These are phyloP conservation scores for Pseudogymnoascus sp. DNA, from an alignment of 2,329 filamentous ascomycete species.

Conservation along the genomic window DNA sequence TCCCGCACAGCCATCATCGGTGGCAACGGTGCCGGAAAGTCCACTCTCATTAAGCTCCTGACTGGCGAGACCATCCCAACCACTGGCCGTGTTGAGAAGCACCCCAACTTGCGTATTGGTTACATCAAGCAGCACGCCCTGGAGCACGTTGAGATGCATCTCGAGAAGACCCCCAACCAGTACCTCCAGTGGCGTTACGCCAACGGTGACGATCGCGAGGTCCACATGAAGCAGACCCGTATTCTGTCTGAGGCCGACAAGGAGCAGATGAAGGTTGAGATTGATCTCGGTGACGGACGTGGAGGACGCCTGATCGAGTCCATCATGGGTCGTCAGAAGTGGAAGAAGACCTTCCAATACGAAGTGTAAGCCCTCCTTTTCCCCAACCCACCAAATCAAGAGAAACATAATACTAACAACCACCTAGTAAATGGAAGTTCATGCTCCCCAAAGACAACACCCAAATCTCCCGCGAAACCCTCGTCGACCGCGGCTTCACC, in stretches of 20 bases:
- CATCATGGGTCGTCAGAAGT: conserved; percentile 94
- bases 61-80: conserved; percentile 86
- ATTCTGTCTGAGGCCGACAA: conserved; percentile 76
- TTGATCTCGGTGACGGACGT: conserved; percentile 78
- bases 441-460: conserved; percentile 89
- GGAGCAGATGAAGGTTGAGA: conserved; percentile 80
- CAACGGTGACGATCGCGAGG: conserved; percentile 93
- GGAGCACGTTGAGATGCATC: conserved; percentile 98
- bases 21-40: conserved; percentile 96
- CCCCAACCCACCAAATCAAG: too few relatives aligned
- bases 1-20: conserved; percentile 95
- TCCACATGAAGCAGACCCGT: conserved; percentile 95
- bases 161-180: conserved; percentile 98
- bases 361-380: conserved; percentile 56
- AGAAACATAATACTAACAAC: conserved; percentile 24
- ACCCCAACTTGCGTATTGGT: conserved; percentile 95
- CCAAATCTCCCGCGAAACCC: conserved; percentile 85
- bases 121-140: conserved; percentile 99
- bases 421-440: conserved; percentile 73
- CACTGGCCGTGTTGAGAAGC: conserved; percentile 85
- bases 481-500: conserved; percentile 74
- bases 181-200: conserved; percentile 98
- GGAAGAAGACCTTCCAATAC: conserved; percentile 98
- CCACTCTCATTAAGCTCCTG: conserved; percentile 92
- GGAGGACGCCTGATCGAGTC: conserved; percentile 71